Evolutionary conservation across 371 early-diverging fungal species (phyloP), one percentile per base, ranked within the genome.

Genomic region (Mucor plumbeus): DNA sequence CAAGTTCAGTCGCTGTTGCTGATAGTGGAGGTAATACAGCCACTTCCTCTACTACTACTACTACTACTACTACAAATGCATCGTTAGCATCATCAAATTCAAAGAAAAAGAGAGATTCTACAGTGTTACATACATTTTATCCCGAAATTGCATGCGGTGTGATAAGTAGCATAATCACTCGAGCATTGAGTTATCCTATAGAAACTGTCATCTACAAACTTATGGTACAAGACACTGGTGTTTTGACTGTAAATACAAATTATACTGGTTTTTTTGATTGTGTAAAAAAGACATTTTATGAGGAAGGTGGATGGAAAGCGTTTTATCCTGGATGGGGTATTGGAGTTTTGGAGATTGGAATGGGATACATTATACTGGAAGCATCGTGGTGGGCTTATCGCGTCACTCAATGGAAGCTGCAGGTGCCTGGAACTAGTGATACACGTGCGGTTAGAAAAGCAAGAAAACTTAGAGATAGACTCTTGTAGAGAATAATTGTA

Each of bases 131-230:
- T 47, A 82, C 84, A 17, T 88, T 82, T 56, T 88, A 85, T 61
- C 85, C 86, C 7, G 88, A 88, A 64, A 82, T 88, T 59, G 85
- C 81, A 14, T 84, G 83, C 61, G 85, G 85, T 33, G 78, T 88
- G 26, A 71, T 80, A 26, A 85, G 85, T 44, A 84, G 83, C 55
- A 82, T 88, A 56, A 40, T 86, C 9, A 79, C 85, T 3, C 77
- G 86, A 0, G 74, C 81, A 9, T 9, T 85, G 14, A 77, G 81
- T 41, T 86, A 85, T 66, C 88, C 88, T 0, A 56, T 85, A 0
- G 88, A 88, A 53, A 85, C 85, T 0, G 64, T 88, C 8, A 69
- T 85, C 5, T 85, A 83, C 38, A 83, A 82, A 55, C 73, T 88
- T 11, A 83, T 85, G 73, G 65, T 85, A 3, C 87, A 88, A 59